Percentiles rank a stretch among this genome's conserved stretches.
Evolutionary conservation across 2,329 filamentous ascomycete species (phyloP).

Genomic region (Diaporthe humulicola): DNA sequence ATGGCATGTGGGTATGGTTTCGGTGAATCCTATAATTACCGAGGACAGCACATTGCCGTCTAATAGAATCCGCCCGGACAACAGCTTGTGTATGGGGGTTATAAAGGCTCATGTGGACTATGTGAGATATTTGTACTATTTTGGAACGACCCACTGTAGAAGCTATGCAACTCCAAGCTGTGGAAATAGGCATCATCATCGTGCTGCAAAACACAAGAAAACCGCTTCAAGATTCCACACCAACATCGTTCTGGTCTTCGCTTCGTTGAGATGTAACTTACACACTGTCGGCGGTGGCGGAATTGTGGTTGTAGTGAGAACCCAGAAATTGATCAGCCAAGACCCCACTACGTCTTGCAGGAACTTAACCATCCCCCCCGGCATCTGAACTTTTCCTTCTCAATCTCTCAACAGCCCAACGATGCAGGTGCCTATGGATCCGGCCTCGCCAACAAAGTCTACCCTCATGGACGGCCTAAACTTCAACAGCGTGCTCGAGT

Average conservation of each 20-base stretch:
- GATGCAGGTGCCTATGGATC: constrained; percentile 42
- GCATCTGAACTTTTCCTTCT: constrained; percentile 16
- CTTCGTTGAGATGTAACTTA: background rate
- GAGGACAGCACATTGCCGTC: background rate
- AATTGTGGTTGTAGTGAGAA: background rate
- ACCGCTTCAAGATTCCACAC: background rate
- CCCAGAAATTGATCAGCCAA: constrained; percentile 30
- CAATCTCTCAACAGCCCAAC: constrained; percentile 15
- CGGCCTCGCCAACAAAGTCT: constrained; percentile 35
- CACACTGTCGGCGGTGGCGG: background rate
- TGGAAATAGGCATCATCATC: background rate
- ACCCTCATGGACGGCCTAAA: constrained; percentile 51
- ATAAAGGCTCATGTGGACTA: background rate
- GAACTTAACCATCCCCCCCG: constrained; percentile 9
- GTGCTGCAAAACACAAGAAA: background rate
- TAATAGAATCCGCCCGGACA: background rate
- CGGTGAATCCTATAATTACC: background rate
- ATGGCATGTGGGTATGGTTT: background rate
- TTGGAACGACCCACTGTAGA: background rate
- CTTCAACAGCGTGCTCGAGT: constrained; percentile 72
- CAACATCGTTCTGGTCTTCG: background rate
- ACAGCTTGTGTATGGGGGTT: background rate
- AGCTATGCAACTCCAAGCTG: background rate
- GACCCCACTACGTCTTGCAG: constrained; percentile 36
- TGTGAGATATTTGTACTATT: background rate